Evolutionary conservation across 768 basidiomycete species (phyloP), one percentile per base, ranked within the genome.

Genomic region (Hemileccinum impolitum): DNA sequence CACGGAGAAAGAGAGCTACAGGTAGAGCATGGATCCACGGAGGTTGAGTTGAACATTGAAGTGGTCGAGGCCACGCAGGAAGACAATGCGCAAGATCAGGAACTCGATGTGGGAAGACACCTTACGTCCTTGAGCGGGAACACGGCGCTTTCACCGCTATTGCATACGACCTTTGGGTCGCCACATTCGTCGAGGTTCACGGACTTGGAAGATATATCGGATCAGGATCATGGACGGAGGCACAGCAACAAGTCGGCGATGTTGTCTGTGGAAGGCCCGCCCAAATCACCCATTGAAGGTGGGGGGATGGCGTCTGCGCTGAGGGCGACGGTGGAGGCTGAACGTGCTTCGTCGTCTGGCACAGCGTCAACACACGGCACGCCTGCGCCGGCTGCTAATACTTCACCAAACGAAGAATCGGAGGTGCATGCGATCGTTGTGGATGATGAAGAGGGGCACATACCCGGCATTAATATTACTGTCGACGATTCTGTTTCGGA

Each of bases 131-230:
- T 39, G 39, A 50, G 51, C 37, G 3, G 18, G 31, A 50, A 56
- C 45, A 21, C 14, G 32, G 28, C 54, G 30, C 39, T 67, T 1
- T 72, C 73, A 8, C 74, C 75, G 15, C 47, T 75, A 8, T 56
- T 75, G 36, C 73, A 75, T 57, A 67, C 74, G 28, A 64, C 64
- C 9, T 76, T 77, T 56, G 65, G 70, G 37, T 74, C 74, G 14
- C 74, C 72, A 3, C 53, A 62, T 53, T 64, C 70, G 15, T 64
- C 63, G 31, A 52, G 59, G 49, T 61, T 56, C 41, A 65, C 67
- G 26, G 65, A 69, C 19, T 15, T 47, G 12, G 67, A 67, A 35
- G 67, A 63, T 14, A 61, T 58, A 26, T 60, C 63, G 5, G 64
- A 64, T 53, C 56, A 57, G 32, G 58, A 52, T 32, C 47, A 58